These are phyloP conservation scores for Nannochloropsis granulata DNA, from an alignment of 108 stramenopile species.

Conservation along the genomic window DNA sequence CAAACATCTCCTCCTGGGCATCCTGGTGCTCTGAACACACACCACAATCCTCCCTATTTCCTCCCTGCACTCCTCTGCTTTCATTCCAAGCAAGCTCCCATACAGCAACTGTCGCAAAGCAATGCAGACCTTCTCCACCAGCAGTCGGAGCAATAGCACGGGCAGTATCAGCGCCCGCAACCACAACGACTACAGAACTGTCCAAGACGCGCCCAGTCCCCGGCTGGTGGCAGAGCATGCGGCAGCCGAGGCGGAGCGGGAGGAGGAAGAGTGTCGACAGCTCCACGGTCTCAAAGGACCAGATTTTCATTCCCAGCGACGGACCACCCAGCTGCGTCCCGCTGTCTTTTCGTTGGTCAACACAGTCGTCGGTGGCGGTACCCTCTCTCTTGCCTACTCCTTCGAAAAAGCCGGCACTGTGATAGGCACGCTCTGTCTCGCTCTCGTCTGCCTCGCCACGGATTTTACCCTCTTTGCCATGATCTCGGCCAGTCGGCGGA, in stretches of 20 bases:
- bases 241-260: background rate
- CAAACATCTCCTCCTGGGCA: no score
- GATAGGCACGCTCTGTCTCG: background rate
- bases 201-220: no score
- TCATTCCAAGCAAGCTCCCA: no score
- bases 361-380: background rate
- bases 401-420: background rate
- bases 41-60: no score
- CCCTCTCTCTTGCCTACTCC: background rate
- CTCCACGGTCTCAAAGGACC: background rate
- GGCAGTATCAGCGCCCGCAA: no score
- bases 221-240: no score
- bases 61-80: no score
- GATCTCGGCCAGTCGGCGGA: background rate
- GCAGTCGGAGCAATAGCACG: no score
- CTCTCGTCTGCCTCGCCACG: background rate
- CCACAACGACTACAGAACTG: no score
- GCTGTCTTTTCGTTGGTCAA: background rate
- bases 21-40: no score
- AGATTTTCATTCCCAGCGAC: background rate
- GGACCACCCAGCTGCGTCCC: background rate
- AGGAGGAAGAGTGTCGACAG: background rate
- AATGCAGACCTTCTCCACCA: no score
- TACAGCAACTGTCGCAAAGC: no score
- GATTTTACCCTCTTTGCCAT: background rate